Evolutionary conservation across 2,329 filamentous ascomycete species (phyloP).

Genomic region (Phyllachora maydis): DNA sequence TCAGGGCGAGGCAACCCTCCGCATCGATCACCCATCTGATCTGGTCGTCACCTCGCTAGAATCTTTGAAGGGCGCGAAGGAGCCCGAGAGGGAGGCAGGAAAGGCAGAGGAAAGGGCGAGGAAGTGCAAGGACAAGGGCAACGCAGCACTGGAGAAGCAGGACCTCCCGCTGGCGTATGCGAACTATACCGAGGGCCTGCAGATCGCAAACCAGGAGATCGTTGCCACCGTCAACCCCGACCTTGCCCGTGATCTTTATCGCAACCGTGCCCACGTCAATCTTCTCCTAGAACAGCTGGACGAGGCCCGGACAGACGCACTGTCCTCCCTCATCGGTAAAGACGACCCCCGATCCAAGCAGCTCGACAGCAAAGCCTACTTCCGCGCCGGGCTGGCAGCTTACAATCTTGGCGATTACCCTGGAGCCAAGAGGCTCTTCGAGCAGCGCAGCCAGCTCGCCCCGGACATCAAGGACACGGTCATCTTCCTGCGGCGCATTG

Average conservation of each 20-base stretch:
- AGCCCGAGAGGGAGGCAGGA: background rate
- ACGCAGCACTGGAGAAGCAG: background rate
- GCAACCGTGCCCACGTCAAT: conserved; percentile 1
- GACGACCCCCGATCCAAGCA: conserved; percentile 2
- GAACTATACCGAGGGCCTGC: background rate
- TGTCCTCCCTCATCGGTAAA: conserved; percentile 9
- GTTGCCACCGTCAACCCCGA: background rate
- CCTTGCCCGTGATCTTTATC: background rate
- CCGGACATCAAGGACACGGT: conserved; percentile 6
- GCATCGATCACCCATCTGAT: conserved; percentile 1
- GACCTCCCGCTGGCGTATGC: background rate
- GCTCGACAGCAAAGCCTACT: conserved; percentile 12
- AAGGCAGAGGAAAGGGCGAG: background rate
- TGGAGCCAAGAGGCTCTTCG: conserved; percentile 7
- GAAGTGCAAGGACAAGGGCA: conserved; percentile 1
- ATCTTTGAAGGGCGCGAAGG: background rate
- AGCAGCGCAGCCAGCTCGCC: conserved; percentile 7
- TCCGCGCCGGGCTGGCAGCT: conserved; percentile 11
- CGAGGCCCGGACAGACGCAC: conserved; percentile 10
- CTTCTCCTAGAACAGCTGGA: conserved; percentile 8
- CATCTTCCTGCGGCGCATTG: conserved; percentile 5
- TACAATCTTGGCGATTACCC: conserved; percentile 10
- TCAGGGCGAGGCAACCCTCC: background rate
- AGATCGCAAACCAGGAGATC: background rate
- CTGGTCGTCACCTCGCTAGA: background rate